phyloP scores from a whole-genome alignment of 208 protist species.

The Trichomonas tenax region DNA sequence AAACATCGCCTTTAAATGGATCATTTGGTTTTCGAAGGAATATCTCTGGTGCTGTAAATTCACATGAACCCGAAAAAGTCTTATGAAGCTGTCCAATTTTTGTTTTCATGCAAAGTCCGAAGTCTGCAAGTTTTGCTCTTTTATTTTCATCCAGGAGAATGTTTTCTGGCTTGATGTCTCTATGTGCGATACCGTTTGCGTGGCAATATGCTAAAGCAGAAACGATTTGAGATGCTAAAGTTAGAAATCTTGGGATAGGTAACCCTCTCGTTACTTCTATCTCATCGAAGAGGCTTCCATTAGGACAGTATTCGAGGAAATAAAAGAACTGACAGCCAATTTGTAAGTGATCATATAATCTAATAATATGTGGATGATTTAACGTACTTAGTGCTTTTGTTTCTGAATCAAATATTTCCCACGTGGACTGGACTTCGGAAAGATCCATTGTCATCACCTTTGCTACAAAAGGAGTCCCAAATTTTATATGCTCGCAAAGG shows the following conservation, averaged over 20 bases:
- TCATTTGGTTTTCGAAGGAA: background rate
- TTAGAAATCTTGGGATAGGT: background rate
- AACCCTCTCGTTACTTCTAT: background rate
- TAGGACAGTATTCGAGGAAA: background rate
- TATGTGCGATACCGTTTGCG: background rate
- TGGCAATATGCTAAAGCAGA: background rate
- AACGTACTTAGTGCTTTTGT: background rate
- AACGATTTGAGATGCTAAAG: background rate
- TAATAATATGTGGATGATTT: background rate
- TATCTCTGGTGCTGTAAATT: background rate
- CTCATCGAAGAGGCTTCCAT: background rate
- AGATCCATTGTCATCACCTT: background rate
- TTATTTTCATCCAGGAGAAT: background rate
- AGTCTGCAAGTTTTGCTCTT: background rate
- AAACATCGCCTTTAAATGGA: conserved; percentile 1
- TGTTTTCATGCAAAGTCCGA: background rate
- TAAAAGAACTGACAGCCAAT: background rate
- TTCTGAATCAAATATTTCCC: background rate
- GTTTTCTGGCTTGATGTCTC: background rate
- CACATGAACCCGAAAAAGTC: background rate
- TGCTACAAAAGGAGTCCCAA: background rate
- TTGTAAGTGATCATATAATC: background rate
- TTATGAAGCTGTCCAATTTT: background rate
- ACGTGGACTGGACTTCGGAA: background rate
- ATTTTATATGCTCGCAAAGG: background rate